A percentile compares a stretch with the other conserved stretches of the same genome.
Conservation (phyloP, 1,139 yeast species). For the Yamadazyma mexicana region DNA sequence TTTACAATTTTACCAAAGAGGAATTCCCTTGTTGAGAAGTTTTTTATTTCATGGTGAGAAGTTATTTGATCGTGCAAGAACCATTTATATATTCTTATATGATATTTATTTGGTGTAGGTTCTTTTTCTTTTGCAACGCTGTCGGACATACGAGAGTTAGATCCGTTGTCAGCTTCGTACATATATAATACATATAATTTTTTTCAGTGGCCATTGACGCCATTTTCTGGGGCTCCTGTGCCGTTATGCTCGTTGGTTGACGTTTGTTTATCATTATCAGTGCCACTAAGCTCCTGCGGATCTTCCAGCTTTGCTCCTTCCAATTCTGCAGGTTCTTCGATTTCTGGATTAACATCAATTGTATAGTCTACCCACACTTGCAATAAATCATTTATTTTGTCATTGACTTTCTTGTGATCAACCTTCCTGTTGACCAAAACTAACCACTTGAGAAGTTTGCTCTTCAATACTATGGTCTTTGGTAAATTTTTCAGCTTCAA, state of each 20-base stretch:
- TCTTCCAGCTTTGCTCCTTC: constrained; percentile 5
- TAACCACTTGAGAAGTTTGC: constrained; percentile 32
- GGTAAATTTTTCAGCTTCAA: constrained; percentile 27
- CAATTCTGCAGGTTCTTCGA: constrained; percentile 11
- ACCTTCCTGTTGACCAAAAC: constrained; percentile 34
- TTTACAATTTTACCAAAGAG: constrained; percentile 12
- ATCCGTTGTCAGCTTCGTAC: too few relatives aligned
- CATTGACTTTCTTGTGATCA: constrained; percentile 19
- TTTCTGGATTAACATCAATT: constrained; percentile 19
- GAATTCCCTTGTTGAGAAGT: constrained; percentile 14
- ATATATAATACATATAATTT: too few relatives aligned
- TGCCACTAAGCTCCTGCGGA: neutral
- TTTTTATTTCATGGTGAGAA: constrained; percentile 3
- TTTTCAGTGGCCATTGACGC: neutral
- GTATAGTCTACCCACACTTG: constrained; percentile 22
- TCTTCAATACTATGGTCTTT: constrained; percentile 28
- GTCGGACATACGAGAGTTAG: too few relatives aligned
- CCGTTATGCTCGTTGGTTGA: neutral
- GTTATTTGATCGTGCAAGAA: neutral
- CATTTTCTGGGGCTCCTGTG: neutral
- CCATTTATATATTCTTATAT: neutral
- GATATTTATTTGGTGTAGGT: neutral
- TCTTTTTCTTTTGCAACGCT: too few relatives aligned
- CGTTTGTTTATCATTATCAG: too few relatives aligned
- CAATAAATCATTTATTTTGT: constrained; percentile 24